phyloP scores from a whole-genome alignment of 139 green algal species.

The Chlamydomonas incerta region DNA sequence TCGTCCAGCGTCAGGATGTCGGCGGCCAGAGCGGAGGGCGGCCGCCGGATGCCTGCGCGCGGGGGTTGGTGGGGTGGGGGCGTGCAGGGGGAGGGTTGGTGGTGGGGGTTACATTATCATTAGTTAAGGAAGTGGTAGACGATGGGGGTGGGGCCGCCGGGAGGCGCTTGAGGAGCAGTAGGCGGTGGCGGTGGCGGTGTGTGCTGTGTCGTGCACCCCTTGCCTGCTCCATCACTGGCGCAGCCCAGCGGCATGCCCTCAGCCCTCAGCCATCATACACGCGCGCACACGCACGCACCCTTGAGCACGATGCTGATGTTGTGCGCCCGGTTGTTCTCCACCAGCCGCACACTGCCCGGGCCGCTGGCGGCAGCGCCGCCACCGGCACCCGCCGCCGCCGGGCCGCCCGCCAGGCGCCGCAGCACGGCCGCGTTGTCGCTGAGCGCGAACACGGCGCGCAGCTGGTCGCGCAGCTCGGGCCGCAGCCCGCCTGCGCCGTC shows the following conservation, averaged over 20 bases:
- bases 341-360: slow-evolving; percentile 62
- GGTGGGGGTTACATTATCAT: not conserved
- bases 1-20: slow-evolving; percentile 75
- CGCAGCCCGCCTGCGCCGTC: not conserved
- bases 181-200: too few relatives aligned
- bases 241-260: too few relatives aligned
- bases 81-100: not conserved
- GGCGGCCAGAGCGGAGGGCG: not conserved
- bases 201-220: too few relatives aligned
- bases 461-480: slow-evolving; percentile 40
- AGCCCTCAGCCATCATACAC: too few relatives aligned
- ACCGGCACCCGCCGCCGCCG: slow-evolving; percentile 36
- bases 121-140: too few relatives aligned
- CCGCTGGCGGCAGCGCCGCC: slow-evolving; percentile 33
- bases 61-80: not conserved
- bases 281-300: too few relatives aligned
- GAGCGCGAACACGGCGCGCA: slow-evolving; percentile 77
- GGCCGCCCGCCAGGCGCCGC: slow-evolving; percentile 48
- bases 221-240: too few relatives aligned
- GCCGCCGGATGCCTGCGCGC: slow-evolving; percentile 34
- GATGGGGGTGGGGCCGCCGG: too few relatives aligned
- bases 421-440: slow-evolving; percentile 60
- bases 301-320: slow-evolving; percentile 90
- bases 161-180: too few relatives aligned
- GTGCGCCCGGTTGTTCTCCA: slow-evolving; percentile 85